phyloP scores from a whole-genome alignment of 208 protist genomes.

The Leishmania aethiopica region DNA sequence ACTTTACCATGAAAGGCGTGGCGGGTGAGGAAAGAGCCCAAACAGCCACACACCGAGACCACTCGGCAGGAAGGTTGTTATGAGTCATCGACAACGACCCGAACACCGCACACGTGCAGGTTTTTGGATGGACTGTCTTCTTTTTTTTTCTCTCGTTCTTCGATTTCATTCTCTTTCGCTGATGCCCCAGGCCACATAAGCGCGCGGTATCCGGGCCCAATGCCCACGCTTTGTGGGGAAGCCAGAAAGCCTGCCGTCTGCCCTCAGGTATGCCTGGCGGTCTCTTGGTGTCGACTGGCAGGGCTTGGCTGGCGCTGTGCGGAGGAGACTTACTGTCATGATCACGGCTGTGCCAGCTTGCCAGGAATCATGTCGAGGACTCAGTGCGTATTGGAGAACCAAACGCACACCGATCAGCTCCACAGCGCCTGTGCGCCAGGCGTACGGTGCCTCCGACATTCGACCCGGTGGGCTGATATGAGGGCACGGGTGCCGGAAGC shows the following conservation, averaged over 20 bases:
- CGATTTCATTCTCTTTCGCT: neutral
- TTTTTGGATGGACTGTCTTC: neutral
- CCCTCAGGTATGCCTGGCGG: neutral
- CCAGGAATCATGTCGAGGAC: neutral
- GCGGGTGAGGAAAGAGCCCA: too few species aligned
- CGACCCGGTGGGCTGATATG: neutral
- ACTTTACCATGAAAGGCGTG: neutral
- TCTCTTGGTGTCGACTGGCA: neutral
- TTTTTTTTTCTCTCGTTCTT: slow-evolving; percentile 17
- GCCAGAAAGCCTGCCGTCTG: neutral
- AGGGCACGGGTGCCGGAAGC: neutral
- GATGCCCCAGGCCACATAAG: neutral
- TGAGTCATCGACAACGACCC: neutral
- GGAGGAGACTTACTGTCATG: neutral
- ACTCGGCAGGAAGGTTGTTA: neutral
- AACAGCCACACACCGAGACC: neutral
- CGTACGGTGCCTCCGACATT: neutral
- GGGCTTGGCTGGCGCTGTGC: neutral
- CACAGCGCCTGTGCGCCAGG: neutral
- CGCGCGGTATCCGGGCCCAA: neutral
- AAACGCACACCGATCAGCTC: neutral
- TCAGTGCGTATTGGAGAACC: neutral
- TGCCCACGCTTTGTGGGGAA: neutral
- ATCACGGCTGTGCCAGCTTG: neutral
- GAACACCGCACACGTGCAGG: neutral